Evolutionary conservation across 176 grass and related monocot species (phyloP).

Genomic region (Sorghum bicolor): Sorghum_bicolor_NCBIv3 NC_012872.2:54663501-54664000

Average conservation of each 20-base stretch:
- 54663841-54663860: too few relatives aligned
- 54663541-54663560: background rate
- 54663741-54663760: background rate
- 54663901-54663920: background rate
- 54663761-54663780: background rate
- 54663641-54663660: background rate
- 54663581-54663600: constrained; percentile 28
- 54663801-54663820: background rate
- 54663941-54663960: background rate
- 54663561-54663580: constrained; percentile 31
- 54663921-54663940: background rate
- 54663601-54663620: constrained; percentile 26
- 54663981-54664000: too few relatives aligned
- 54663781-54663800: background rate
- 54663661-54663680: background rate
- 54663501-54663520: background rate
- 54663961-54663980: too few relatives aligned
- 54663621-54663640: background rate
- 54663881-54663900: background rate
- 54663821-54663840: too few relatives aligned
- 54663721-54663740: background rate
- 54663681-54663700: constrained; percentile 20
- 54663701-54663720: background rate
- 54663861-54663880: background rate
- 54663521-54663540: background rate